Evolutionary conservation across 1,284 basidiomycete species (phyloP), one percentile per base, ranked within the genome.

Genomic region (Vanrija humicola): DNA sequence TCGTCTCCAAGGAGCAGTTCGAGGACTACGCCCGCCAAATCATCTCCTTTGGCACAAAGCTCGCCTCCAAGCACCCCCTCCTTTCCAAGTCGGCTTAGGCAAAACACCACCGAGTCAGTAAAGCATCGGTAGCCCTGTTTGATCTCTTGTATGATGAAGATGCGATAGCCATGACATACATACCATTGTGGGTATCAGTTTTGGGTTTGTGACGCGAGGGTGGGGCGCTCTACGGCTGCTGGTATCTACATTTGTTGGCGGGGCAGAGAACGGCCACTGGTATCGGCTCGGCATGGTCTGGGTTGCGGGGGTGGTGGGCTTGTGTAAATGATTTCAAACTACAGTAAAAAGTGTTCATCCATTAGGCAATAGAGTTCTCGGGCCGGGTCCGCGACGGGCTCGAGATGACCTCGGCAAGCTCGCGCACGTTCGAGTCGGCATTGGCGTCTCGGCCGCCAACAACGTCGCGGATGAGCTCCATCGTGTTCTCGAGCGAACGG

Each of bases 401-500:
- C 21, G 69, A 64, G 50, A 77, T 74, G 34, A 72, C 71, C 62
- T 78, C 75, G 16, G 77, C 77, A 14, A 77, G 61, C 51, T 70
- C 68, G 58, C 72, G 67, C 19, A 77, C 59, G 54, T 72, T 65
- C 23, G 58, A 62, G 61, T 75, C 73, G 8, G 70, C 72, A 45
- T 65, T 66, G 28, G 75, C 72, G 54, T 77, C 83, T 70, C 78
- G 82, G 40, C 86, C 88, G 59, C 91, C 90, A 73, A 86, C 83
- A 12, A 87, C 89, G 64, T 89, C 89, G 75, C 92, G 87, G 70
- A 99, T 96, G 76, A 98, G 84, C 66, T 87, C 88, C 81, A 96
- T 92, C 51, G 95, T 98, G 72, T 89, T 94, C 81, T 98, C 95
- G 72, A 98, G 79, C 70, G 90, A 93, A 66, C 94, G 82, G 74